These are phyloP conservation scores for Cordyceps pruinosa DNA, from an alignment of 2,329 filamentous ascomycete species.

Conservation along the genomic window DNA sequence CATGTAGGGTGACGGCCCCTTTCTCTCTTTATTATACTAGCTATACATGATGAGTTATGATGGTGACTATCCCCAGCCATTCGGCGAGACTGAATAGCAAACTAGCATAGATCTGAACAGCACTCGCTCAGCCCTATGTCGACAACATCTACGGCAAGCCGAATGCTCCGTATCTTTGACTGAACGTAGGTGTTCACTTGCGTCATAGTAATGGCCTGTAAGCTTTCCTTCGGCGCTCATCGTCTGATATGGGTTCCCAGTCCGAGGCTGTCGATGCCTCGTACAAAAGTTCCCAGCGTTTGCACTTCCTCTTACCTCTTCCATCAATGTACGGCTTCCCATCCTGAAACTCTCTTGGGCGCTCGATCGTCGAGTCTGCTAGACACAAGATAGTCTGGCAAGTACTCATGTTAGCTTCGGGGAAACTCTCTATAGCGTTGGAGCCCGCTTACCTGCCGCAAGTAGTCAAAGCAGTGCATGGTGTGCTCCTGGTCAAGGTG, in stretches of 20 bases:
- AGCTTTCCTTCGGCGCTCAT: background rate
- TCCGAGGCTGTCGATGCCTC: background rate
- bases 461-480: slow-evolving; percentile 5
- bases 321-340: background rate
- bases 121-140: too few relatives aligned
- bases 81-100: too few relatives aligned
- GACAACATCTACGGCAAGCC: too few relatives aligned
- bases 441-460: background rate
- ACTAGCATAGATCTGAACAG: too few relatives aligned
- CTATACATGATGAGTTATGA: too few relatives aligned
- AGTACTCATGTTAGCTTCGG: background rate
- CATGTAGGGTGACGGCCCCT: too few relatives aligned
- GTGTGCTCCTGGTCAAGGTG: background rate
- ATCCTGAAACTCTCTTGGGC: background rate
- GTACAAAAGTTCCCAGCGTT: background rate
- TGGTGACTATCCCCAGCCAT: too few relatives aligned
- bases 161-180: too few relatives aligned
- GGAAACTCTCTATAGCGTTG: background rate
- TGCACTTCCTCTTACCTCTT: background rate
- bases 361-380: background rate
- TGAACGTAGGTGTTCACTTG: too few relatives aligned
- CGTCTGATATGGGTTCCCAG: background rate
- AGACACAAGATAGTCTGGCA: background rate
- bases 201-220: too few relatives aligned
- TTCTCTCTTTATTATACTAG: too few relatives aligned